Evolutionary conservation across 768 basidiomycete species (phyloP), one percentile per base, ranked within the genome.

Genomic region (Boletus coccyginus): DNA sequence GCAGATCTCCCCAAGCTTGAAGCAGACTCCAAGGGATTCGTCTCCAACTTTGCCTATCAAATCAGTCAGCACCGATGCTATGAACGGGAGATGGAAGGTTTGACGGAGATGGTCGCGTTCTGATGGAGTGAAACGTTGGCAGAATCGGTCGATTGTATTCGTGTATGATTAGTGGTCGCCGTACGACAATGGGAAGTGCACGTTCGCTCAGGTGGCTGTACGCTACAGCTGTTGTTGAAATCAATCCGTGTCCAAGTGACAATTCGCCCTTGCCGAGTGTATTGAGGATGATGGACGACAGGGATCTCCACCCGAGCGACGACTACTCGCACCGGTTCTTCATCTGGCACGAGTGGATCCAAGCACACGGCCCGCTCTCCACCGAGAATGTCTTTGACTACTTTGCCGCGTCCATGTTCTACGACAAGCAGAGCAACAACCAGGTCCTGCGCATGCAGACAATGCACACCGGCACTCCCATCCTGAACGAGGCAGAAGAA

Each of bases 371-470:
- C 5, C 87, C 87, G 3, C 78, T 94, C 62, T 85, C 87, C 9
- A 70, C 78, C 3, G 83, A 90, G 61, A 90, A 88, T 67, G 92
- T 91, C 49, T 86, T 95, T 59, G 92, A 94, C 53, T 96, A 95
- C 76, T 96, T 96, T 69, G 78, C 88, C 13, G 84, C 84, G 1
- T 94, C 92, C 31, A 93, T 93, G 84, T 95, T 94, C 76, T 96
- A 93, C 70, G 93, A 95, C 74, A 92, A 92, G 71, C 89, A 91
- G 73, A 93, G 90, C 74, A 94, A 88, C 72, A 96, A 96, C 71
- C 90, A 94, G 64, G 86, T 90, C 32, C 75, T 96, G 43, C 87
- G 92, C 63, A 96, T 96, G 94, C 94, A 96, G 72, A 94, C 91
- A 0, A 87, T 88, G 75, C 88, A 92, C 66, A 88, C 89, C 0